Base-by-base conservation (phyloP, 345 rosid species). In the Kandelia obovata region DNA sequence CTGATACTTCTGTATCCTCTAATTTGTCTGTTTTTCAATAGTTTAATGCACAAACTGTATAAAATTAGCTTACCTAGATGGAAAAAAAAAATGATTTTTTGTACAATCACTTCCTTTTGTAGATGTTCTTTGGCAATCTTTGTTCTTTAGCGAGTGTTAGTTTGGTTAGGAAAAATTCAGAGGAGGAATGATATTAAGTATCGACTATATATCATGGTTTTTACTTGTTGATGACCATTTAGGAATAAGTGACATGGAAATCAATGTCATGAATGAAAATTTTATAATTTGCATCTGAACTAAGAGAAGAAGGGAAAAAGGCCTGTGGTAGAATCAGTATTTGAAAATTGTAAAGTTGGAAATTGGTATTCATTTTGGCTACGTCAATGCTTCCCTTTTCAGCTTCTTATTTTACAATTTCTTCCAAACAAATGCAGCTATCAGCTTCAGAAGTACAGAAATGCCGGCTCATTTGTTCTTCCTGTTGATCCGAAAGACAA, bases 381-480 rank as follows among this genome's bases (percentile, higher is more conserved):
- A 55, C 23, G 20, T n/a, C 58, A 7, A 26, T 26, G 23, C 58
- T 47, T 27, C 37, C 64, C 43, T 39, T 58, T 30, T 58, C 57
- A 32, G 72, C 53, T 70, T 63, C 70, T 73, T n/a, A 74, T 68
- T 43, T 51, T 43, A 27, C 47, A 37, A 11, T 27, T 21, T 59
- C 8, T 61, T 25, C 26, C 25, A 31, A 66, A 73, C 1, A 8
- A 19, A 20, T 82, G 87, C 89, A 95, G 99, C 78, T 90, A 92
- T 67, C 99, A 95, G 91, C 96, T 95, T 52, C 99, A 95, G 66
- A 95, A 95, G 75, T 95, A 95, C 78, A 87, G 97, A 69, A 83
- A 86, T 39, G 97, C 98, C 3, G 88, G 89, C 34, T 95, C 99
- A 1, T 92, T 84, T 71, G 99, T 95, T 21, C 94, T 95, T 28